These are phyloP conservation scores for Trametes gibbosa DNA, from an alignment of 768 basidiomycete genomes.

Conservation along the genomic window DNA sequence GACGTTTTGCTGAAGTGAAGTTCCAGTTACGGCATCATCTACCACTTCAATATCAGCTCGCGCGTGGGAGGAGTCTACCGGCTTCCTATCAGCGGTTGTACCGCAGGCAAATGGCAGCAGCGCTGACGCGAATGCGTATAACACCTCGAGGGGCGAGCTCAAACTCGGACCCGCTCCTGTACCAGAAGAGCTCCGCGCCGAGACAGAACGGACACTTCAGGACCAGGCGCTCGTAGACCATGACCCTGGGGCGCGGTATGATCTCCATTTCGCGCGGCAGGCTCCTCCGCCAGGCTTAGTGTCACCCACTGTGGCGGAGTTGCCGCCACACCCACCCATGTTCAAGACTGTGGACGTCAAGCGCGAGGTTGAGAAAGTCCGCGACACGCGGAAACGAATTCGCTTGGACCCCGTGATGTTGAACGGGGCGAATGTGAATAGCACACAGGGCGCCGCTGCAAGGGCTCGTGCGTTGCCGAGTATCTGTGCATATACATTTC, in stretches of 20 bases:
- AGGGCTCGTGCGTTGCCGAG: conserved; percentile 78
- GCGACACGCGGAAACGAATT: conserved; percentile 91
- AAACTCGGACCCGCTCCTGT: conserved; percentile 85
- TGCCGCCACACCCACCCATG: conserved; percentile 75
- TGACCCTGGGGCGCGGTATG: conserved; percentile 65
- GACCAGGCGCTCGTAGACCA: conserved; percentile 80
- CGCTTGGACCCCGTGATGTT: conserved; percentile 76
- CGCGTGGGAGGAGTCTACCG: conserved; percentile 85
- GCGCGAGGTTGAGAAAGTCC: conserved; percentile 84
- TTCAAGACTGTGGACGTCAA: conserved; percentile 88
- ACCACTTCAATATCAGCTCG: conserved; percentile 59
- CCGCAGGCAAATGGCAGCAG: conserved; percentile 56
- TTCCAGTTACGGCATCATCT: conserved; percentile 66
- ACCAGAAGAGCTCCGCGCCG: conserved; percentile 73
- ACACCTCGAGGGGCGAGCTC: conserved; percentile 69
- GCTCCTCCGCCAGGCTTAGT: conserved; percentile 51
- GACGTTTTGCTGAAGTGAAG: conserved; percentile 23
- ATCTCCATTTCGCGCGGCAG: conserved; percentile 54
- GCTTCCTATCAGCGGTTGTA: conserved; percentile 75
- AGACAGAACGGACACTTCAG: conserved; percentile 74
- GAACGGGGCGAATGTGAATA: conserved; percentile 53
- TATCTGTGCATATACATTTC: conserved; percentile 92
- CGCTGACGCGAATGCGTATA: conserved; percentile 71
- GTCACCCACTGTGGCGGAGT: conserved; percentile 66
- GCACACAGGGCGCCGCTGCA: conserved; percentile 54